A percentile compares a stretch with the other conserved stretches of the same genome.
Evolutionary conservation across 768 basidiomycete species (phyloP).

Genomic region (Boletus pseudo-olivaceus): DNA sequence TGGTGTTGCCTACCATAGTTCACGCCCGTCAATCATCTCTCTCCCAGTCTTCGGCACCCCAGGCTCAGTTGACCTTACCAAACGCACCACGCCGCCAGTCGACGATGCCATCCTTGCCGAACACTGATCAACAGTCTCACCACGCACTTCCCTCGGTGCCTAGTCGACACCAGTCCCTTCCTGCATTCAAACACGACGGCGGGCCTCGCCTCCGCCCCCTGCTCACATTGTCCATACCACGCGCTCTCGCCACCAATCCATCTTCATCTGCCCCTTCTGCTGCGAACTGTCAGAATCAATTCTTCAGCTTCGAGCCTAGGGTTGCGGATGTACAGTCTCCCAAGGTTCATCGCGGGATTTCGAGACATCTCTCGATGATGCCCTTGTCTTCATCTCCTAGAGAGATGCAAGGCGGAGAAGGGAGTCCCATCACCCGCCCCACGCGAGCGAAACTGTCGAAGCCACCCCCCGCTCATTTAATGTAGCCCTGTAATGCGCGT

Average conservation of each 20-base stretch:
- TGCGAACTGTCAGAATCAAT: neutral
- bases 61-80: neutral
- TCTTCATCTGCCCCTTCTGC: neutral
- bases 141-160: neutral
- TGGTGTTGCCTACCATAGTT: constrained; percentile 8
- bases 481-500: constrained; percentile 15
- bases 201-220: neutral
- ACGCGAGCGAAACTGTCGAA: constrained; percentile 16
- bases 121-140: neutral
- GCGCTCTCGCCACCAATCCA: neutral
- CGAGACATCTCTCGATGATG: constrained; percentile 21
- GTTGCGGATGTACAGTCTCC: neutral
- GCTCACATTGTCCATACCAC: constrained; percentile 2
- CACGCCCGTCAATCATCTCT: constrained; percentile 5
- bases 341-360: neutral
- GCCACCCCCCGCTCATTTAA: constrained; percentile 13
- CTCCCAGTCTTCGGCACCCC: neutral
- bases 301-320: neutral
- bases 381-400: constrained; percentile 9
- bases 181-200: constrained; percentile 14
- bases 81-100: constrained; percentile 10
- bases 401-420: neutral
- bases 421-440: constrained; percentile 2
- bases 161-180: constrained; percentile 24
- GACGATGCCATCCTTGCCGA: constrained; percentile 1